A percentile compares a stretch with the other conserved stretches of the same genome.
phyloP scores from a whole-genome alignment of 345 rosid genomes.

The Citrus maxima region DNA sequence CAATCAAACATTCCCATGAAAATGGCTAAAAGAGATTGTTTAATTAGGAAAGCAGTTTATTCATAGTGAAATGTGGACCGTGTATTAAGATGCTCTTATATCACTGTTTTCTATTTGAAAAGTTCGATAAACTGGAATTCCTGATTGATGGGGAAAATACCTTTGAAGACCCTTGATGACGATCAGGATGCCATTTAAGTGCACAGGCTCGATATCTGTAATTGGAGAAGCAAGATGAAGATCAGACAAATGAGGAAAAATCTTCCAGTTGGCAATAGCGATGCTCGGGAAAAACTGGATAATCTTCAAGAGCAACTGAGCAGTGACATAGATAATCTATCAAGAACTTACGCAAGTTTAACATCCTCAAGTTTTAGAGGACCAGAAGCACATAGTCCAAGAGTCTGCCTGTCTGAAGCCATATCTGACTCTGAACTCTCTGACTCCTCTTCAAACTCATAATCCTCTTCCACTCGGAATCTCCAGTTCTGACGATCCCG shows the following conservation, averaged over 20 bases:
- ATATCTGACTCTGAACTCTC: slow-evolving; percentile 40
- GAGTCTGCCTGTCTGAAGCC: slow-evolving; percentile 69
- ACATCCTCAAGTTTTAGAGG: slow-evolving; percentile 77
- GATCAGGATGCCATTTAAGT: slow-evolving; percentile 95
- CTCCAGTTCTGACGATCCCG: slow-evolving; percentile 38
- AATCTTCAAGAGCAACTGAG: background rate
- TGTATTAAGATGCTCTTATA: background rate
- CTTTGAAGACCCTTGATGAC: slow-evolving; percentile 79
- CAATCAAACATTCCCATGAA: background rate
- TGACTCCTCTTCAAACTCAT: slow-evolving; percentile 50
- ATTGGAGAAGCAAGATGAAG: slow-evolving; percentile 2
- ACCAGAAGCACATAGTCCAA: slow-evolving; percentile 71
- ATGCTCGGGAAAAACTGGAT: background rate
- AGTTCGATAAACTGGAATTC: background rate
- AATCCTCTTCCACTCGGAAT: slow-evolving; percentile 49
- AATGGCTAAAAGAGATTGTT: background rate
- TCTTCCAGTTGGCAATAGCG: background rate
- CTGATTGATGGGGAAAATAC: slow-evolving; percentile 24
- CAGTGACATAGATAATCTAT: background rate
- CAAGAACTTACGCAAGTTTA: slow-evolving; percentile 68
- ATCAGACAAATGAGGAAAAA: background rate
- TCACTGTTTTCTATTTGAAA: background rate
- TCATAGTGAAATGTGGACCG: background rate
- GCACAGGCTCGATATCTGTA: slow-evolving; percentile 80
- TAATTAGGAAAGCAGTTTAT: background rate